Conservation (phyloP, 2,329 filamentous ascomycete genomes). For the Fusarium albosuccineum region DNA sequence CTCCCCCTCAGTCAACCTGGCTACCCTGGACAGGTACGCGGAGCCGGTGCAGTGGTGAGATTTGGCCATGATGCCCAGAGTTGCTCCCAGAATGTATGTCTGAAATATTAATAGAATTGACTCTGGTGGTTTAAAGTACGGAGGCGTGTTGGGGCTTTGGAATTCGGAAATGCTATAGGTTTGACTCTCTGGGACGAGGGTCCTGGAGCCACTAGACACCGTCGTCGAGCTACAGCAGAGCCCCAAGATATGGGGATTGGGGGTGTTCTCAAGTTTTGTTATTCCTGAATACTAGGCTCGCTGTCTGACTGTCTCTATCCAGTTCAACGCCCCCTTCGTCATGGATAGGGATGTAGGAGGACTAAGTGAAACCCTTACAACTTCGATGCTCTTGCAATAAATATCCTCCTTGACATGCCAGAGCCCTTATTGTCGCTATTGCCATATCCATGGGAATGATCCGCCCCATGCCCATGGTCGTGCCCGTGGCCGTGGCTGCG, state of each 20-base stretch:
- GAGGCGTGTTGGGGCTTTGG: background rate
- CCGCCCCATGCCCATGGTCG: background rate
- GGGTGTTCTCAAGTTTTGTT: no score
- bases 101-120: background rate
- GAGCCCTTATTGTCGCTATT: slow-evolving; percentile 12
- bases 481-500: slow-evolving; percentile 21
- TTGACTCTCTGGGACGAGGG: background rate
- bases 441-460: slow-evolving; percentile 8
- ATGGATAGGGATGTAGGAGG: no score
- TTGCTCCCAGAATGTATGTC: no score
- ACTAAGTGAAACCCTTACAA: background rate
- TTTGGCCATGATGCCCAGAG: background rate
- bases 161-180: background rate
- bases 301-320: no score
- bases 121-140: background rate
- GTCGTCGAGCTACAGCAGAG: background rate
- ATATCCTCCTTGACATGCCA: slow-evolving; percentile 40
- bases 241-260: background rate
- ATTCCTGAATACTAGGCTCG: no score
- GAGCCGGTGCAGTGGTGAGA: background rate
- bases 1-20: background rate
- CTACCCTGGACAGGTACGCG: slow-evolving; percentile 1
- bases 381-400: slow-evolving; percentile 66
- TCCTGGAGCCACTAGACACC: background rate
- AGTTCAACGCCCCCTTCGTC: no score